Base-by-base conservation (phyloP, 768 basidiomycete genomes). In the Naganishia kalamii region DNA sequence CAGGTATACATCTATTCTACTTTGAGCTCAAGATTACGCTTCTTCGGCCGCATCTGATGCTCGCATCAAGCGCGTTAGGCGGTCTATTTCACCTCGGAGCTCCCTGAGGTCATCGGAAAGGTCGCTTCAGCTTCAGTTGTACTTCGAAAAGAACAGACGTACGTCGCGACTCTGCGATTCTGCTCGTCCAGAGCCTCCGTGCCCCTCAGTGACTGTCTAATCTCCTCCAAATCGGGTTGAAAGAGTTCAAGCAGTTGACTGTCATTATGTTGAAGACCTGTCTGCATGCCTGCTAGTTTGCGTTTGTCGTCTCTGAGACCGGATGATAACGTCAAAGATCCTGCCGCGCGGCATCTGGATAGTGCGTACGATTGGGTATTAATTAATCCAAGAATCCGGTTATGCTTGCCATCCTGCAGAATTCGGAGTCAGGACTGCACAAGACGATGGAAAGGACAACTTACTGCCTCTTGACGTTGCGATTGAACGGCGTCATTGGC, bases 401-500 rank as follows among this genome's bases (percentile, higher is more conserved):
- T 32, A 47, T 75, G 74, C 59, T 75, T 75, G 32, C 59, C 30
- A 12, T 65, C 59, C 76, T 77, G 49, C 19, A 13, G 21, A 15
- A 50, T 37, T 6, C 21, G 51, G n/a, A 23, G 2, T 12, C 32
- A 43, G 41, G 4, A 27, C 25, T 12, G 30, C 15, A 46, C 3
- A 32, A 35, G 17, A n/a, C 17, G 21, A 35, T 48, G 8, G 27
- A 32, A 37, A 40, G 17, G 1, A 25, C 3, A n/a, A 72, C 76
- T 69, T 37, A 77, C 76, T 19, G 73, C 70, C 41, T 73, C 73
- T 33, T 75, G 73, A 23, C 68, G 60, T 43, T 77, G 75, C 47
- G 67, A 65, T 59, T 54, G 65, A 5, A 65, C 69, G 46, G 52
- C 63, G 40, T 75, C 74, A 35, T 69, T 65, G 12, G 61, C 70